Evolutionary conservation across 352 stramenopile genomes (phyloP), one percentile per base, ranked within the genome.

Genomic region (Pilasporangium apinafurcum): DNA sequence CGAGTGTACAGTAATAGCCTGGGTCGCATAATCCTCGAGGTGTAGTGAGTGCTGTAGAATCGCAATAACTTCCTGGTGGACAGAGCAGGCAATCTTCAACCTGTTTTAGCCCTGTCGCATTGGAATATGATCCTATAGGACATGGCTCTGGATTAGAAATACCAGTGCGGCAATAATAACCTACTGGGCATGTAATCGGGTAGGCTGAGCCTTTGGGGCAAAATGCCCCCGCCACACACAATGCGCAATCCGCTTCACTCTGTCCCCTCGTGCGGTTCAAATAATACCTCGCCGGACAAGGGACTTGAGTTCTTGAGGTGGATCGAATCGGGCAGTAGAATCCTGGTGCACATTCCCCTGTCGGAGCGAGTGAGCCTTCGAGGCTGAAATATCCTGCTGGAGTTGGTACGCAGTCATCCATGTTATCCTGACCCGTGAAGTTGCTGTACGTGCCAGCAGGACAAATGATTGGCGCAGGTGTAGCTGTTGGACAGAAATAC

Each of bases 1-100:
- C 88, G 1, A 74, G 36, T 2, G 76, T 78, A 44, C 92, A 98
- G 53, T 96, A 98, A 49, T 96, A 96, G 0, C 92, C 92, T 13
- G 81, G 68, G 18, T 91, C 79, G 40, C 92, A 98, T 3, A 68
- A 77, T 12, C 78, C 76, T 8, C 71, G 62, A 2, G 84, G 83
- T 10, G 67, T 53, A 1, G 82, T 90, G 25, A 96, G 70, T 0
- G 53, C 81, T 16, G 68, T 91, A 4, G 80, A 66, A 35, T 97
- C 89, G 54, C 92, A 98, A 44, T 95, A 98, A 65, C 83, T 83
- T 1, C 92, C 92, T n/a, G 86, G 78, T 13, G 81, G 61, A 48
- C 92, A 98, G 25, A 62, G 42, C 1, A 81, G 56, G 59, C 92
- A 98, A 39, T 96, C 85, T 27, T 94, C 73, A 9, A 91, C 77